phyloP scores from a whole-genome alignment of 805 yeast genomes.

The Saccharomycopsis microspora region DNA sequence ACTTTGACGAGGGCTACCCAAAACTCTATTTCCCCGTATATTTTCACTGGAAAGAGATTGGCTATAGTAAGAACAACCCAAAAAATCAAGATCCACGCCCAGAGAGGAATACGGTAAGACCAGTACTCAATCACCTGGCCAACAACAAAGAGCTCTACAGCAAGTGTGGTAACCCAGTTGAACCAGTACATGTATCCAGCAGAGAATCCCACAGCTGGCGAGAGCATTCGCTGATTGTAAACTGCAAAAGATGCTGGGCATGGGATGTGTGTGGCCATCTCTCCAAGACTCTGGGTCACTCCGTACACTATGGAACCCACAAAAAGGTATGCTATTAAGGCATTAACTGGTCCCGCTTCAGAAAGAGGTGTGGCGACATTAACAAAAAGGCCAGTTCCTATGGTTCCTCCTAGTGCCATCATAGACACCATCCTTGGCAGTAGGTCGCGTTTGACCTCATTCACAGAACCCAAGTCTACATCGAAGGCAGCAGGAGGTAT shows the following conservation, averaged over 20 bases:
- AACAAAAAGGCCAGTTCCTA: slow-evolving; percentile 61
- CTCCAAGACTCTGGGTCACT: slow-evolving; percentile 58
- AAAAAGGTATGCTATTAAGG: slow-evolving; percentile 49
- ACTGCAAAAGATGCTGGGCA: slow-evolving; percentile 50
- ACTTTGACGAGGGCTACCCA: slow-evolving; percentile 46
- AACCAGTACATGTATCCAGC: slow-evolving; percentile 66
- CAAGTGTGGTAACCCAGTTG: slow-evolving; percentile 61
- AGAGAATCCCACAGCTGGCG: slow-evolving; percentile 56
- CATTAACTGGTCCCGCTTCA: slow-evolving; percentile 51
- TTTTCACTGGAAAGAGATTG: slow-evolving; percentile 43
- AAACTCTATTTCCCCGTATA: slow-evolving; percentile 47
- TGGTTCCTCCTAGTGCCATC: slow-evolving; percentile 68
- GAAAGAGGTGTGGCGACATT: slow-evolving; percentile 46
- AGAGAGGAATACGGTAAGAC: slow-evolving; percentile 44
- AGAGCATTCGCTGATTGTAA: slow-evolving; percentile 49
- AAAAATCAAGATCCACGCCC: slow-evolving; percentile 51
- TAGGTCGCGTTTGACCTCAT: slow-evolving; percentile 42
- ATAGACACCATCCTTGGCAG: slow-evolving; percentile 56
- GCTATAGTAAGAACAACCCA: slow-evolving; percentile 32
- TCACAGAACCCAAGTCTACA: slow-evolving; percentile 24
- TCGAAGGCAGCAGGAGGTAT: slow-evolving; percentile 1
- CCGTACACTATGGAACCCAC: slow-evolving; percentile 51
- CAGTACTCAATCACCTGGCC: slow-evolving; percentile 44
- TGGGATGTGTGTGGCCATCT: slow-evolving; percentile 68
- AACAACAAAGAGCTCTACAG: slow-evolving; percentile 45